A percentile compares a stretch with the other conserved stretches of the same genome.
Conservation (phyloP, 495 filamentous ascomycete genomes). For the Talaromyces wortmannii region DNA sequence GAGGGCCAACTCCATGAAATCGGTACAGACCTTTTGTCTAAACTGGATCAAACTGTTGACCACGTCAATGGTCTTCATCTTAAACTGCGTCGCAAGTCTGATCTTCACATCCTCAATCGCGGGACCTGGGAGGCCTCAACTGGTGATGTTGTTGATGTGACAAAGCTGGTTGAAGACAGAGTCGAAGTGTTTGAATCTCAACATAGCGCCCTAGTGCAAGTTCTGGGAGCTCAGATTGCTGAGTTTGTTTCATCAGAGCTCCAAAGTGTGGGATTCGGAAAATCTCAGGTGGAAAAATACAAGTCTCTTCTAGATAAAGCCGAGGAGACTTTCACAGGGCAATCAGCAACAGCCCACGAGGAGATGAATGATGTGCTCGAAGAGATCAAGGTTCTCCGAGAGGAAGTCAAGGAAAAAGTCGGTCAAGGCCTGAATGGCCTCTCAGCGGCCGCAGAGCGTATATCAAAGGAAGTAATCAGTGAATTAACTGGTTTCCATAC, state of each 20-base stretch:
- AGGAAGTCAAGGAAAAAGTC: constrained; percentile 79
- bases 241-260: constrained; percentile 67
- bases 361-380: constrained; percentile 89
- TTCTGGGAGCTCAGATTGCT: constrained; percentile 62
- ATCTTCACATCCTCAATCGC: constrained; percentile 75
- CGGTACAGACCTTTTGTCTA: constrained; percentile 67
- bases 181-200: constrained; percentile 60
- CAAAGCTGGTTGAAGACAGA: constrained; percentile 64
- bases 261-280: constrained; percentile 55
- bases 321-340: constrained; percentile 57
- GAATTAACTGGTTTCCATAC: constrained; percentile 77
- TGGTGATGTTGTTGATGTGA: constrained; percentile 63
- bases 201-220: constrained; percentile 62
- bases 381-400: constrained; percentile 81
- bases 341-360: constrained; percentile 65
- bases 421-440: constrained; percentile 81
- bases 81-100: constrained; percentile 75
- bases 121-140: constrained; percentile 72
- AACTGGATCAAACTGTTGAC: constrained; percentile 64
- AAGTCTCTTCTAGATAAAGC: constrained; percentile 56
- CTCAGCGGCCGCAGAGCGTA: constrained; percentile 76
- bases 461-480: constrained; percentile 83
- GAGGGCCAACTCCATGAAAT: constrained; percentile 67
- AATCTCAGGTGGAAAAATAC: constrained; percentile 62
- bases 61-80: constrained; percentile 76